Conservation (phyloP, 306 rosid species). For the Lablab purpureus region DNA sequence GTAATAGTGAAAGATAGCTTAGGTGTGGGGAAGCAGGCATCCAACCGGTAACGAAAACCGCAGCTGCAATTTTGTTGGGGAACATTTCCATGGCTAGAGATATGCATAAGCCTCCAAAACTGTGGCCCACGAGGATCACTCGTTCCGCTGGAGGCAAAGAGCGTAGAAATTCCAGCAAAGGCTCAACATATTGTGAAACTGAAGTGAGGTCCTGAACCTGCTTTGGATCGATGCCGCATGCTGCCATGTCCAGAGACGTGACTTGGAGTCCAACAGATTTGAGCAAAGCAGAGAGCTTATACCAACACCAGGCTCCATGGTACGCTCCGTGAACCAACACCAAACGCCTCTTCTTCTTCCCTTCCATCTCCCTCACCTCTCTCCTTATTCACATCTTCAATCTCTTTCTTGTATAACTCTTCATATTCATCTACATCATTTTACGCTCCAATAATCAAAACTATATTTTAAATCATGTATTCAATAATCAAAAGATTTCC, state of each 20-base stretch:
- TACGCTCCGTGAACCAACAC: constrained; percentile 68
- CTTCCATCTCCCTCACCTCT: neutral
- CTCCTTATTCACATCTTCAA: too few relatives aligned
- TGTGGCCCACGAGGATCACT: constrained; percentile 69
- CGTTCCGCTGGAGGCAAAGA: constrained; percentile 49
- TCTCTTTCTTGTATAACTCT: too few relatives aligned
- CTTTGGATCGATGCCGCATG: constrained; percentile 59
- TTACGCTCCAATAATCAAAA: too few relatives aligned
- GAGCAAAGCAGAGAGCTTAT: constrained; percentile 50
- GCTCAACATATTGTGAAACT: constrained; percentile 52
- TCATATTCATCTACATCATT: too few relatives aligned
- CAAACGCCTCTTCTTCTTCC: constrained; percentile 42
- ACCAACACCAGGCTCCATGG: constrained; percentile 79
- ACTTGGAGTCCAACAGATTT: constrained; percentile 56
- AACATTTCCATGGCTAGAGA: constrained; percentile 70
- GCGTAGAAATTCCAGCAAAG: constrained; percentile 52
- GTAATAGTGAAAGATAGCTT: neutral
- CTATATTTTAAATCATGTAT: too few relatives aligned
- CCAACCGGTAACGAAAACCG: constrained; percentile 53
- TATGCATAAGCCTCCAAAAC: constrained; percentile 59
- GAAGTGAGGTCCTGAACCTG: constrained; percentile 47
- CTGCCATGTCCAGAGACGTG: constrained; percentile 63
- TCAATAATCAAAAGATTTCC: too few relatives aligned
- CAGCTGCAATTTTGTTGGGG: constrained; percentile 59
- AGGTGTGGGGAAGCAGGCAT: constrained; percentile 52